Evolutionary conservation across 768 basidiomycete species (phyloP).

Genomic region (Suillus variegatus): DNA sequence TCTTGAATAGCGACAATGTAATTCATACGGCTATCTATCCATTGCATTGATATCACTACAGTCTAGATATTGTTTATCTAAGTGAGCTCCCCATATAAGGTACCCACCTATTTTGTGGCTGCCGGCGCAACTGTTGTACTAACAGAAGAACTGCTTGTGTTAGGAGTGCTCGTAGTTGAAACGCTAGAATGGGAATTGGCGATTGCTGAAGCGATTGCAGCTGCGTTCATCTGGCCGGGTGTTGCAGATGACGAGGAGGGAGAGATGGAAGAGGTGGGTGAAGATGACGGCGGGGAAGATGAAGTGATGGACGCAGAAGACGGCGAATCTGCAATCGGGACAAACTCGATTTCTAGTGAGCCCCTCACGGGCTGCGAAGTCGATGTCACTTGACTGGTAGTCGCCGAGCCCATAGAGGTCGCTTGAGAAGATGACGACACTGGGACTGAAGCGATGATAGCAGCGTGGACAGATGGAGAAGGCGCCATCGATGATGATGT

Average conservation of each 20-base stretch:
- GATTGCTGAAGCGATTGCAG: constrained; percentile 22
- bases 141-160: constrained; percentile 7
- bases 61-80: not conserved
- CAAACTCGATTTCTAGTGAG: constrained; percentile 25
- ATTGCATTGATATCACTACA: not conserved
- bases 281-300: not conserved
- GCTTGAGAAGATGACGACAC: not conserved
- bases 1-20: not conserved
- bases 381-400: constrained; percentile 3
- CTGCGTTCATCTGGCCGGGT: constrained; percentile 13
- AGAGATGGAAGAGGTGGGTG: constrained; percentile 1
- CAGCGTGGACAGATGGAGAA: not conserved
- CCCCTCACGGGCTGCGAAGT: constrained; percentile 4
- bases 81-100: not conserved
- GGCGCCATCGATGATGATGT: not conserved
- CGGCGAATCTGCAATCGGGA: constrained; percentile 13
- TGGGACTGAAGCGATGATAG: not conserved
- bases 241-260: constrained; percentile 7
- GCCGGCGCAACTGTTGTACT: constrained; percentile 15
- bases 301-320: not conserved
- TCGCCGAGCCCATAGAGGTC: not conserved
- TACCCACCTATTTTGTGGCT: not conserved
- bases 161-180: constrained; percentile 2
- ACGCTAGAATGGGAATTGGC: constrained; percentile 9
- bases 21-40: not conserved